These are phyloP conservation scores for Metschnikowia lochheadii DNA, from an alignment of 805 yeast genomes.

Conservation along the genomic window DNA sequence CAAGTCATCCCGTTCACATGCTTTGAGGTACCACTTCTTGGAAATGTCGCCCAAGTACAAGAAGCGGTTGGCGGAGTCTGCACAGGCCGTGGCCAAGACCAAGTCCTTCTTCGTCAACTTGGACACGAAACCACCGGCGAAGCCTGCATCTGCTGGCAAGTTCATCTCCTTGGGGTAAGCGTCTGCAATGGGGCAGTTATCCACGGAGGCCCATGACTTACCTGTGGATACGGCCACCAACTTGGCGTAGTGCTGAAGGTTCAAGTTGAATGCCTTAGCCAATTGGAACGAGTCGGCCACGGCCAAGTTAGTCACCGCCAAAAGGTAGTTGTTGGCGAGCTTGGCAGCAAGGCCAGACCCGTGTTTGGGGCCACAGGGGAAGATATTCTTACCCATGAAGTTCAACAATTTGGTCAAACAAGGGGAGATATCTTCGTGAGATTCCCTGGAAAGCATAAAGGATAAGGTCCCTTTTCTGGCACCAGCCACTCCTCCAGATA, in stretches of 20 bases:
- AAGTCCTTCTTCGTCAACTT: slow-evolving; percentile 44
- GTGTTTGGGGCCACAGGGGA: slow-evolving; percentile 45
- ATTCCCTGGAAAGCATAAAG: slow-evolving; percentile 46
- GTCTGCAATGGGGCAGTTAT: slow-evolving; percentile 51
- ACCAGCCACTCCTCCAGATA: slow-evolving; percentile 53
- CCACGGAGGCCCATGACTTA: slow-evolving; percentile 51
- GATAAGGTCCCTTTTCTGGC: slow-evolving; percentile 49
- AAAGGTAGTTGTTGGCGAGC: slow-evolving; percentile 48
- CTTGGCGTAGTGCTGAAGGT: slow-evolving; percentile 44
- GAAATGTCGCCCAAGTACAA: slow-evolving; percentile 38
- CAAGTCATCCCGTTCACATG: slow-evolving; percentile 38
- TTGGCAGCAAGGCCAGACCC: slow-evolving; percentile 55
- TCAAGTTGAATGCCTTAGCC: slow-evolving; percentile 46
- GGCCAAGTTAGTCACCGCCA: slow-evolving; percentile 51
- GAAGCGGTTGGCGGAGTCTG: slow-evolving; percentile 30
- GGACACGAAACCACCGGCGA: slow-evolving; percentile 47
- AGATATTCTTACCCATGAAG: slow-evolving; percentile 46
- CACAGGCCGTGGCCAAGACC: slow-evolving; percentile 40
- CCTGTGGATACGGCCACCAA: slow-evolving; percentile 51
- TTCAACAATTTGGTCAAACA: slow-evolving; percentile 27
- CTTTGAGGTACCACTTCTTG: slow-evolving; percentile 39
- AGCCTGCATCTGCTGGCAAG: slow-evolving; percentile 44
- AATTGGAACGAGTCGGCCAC: slow-evolving; percentile 53
- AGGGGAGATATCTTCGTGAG: slow-evolving; percentile 27
- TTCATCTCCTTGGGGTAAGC: slow-evolving; percentile 35